Conservation (phyloP, 345 rosid genomes). For the Moringa oleifera region DNA sequence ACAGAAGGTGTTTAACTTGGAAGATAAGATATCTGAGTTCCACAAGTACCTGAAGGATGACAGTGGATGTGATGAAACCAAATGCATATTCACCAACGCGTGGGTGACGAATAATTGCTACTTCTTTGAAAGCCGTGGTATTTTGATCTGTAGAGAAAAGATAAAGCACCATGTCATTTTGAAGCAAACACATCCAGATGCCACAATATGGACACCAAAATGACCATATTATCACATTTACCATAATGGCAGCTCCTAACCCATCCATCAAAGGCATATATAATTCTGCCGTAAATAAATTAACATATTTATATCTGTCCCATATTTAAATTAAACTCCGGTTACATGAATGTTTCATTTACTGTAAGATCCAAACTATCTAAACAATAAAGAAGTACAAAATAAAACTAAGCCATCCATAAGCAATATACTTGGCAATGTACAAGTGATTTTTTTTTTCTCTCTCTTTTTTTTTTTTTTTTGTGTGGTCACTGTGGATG, state of each 20-base stretch:
- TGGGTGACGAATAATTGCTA: constrained; percentile 90
- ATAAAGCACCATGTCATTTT: constrained; percentile 2
- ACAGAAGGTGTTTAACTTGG: neutral
- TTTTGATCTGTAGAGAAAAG: constrained; percentile 62
- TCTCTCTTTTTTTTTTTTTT: too few relatives aligned
- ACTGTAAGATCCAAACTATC: neutral
- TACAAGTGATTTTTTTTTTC: too few relatives aligned
- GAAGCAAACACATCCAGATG: constrained; percentile 1
- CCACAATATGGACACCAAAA: constrained; percentile 2
- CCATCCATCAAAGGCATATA: too few relatives aligned
- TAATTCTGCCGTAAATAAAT: too few relatives aligned
- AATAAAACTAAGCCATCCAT: too few relatives aligned
- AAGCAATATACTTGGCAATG: too few relatives aligned
- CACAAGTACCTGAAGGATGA: constrained; percentile 63
- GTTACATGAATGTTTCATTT: neutral
- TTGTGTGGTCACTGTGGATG: too few relatives aligned
- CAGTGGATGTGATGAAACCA: constrained; percentile 90
- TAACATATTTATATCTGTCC: neutral
- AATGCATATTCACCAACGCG: constrained; percentile 94
- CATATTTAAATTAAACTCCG: neutral
- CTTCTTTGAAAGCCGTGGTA: constrained; percentile 93
- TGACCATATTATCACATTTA: neutral
- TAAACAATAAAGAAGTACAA: too few relatives aligned
- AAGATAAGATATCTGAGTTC: neutral
- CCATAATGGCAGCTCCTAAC: too few relatives aligned